Evolutionary conservation across 352 stramenopile species (phyloP).

Genomic region (Phytophthora foliorum): DNA sequence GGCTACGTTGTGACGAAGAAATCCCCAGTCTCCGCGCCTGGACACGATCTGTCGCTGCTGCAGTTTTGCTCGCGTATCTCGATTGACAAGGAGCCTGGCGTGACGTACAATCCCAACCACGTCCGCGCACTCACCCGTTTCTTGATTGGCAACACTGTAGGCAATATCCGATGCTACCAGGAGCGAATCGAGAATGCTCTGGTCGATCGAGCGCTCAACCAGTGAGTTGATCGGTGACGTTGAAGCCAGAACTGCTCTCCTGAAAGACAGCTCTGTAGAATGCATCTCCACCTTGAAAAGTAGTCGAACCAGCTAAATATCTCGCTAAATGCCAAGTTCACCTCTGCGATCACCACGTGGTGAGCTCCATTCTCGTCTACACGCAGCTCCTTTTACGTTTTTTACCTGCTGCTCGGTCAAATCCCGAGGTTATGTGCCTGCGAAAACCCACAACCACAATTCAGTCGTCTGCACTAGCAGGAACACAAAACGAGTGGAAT

Average conservation of each 20-base stretch:
- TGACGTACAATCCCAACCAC: conserved; percentile 26
- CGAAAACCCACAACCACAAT: conserved; percentile 27
- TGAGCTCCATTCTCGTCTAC: not conserved
- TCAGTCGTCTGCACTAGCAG: conserved; percentile 12
- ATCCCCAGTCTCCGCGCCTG: conserved; percentile 28
- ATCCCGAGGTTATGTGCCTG: conserved; percentile 3
- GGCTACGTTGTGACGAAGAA: conserved; percentile 51
- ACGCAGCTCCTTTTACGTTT: not conserved
- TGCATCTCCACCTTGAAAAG: not conserved
- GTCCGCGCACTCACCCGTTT: conserved; percentile 52
- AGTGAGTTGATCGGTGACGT: not conserved
- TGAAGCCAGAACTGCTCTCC: no score
- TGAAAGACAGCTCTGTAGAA: not conserved
- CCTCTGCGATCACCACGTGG: not conserved
- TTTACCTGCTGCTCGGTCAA: conserved; percentile 6
- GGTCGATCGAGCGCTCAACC: conserved; percentile 20
- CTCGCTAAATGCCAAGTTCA: no score
- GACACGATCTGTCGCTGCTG: conserved; percentile 46
- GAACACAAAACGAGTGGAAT: conserved; percentile 37
- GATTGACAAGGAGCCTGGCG: conserved; percentile 47
- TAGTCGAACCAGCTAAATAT: not conserved
- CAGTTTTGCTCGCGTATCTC: conserved; percentile 62
- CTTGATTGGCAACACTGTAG: conserved; percentile 43
- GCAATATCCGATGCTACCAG: conserved; percentile 48
- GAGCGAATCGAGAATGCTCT: conserved; percentile 61